Percentiles rank a stretch among this genome's conserved stretches.
phyloP scores from a whole-genome alignment of 306 rosid species.

The Abrus pulchellus region DNA sequence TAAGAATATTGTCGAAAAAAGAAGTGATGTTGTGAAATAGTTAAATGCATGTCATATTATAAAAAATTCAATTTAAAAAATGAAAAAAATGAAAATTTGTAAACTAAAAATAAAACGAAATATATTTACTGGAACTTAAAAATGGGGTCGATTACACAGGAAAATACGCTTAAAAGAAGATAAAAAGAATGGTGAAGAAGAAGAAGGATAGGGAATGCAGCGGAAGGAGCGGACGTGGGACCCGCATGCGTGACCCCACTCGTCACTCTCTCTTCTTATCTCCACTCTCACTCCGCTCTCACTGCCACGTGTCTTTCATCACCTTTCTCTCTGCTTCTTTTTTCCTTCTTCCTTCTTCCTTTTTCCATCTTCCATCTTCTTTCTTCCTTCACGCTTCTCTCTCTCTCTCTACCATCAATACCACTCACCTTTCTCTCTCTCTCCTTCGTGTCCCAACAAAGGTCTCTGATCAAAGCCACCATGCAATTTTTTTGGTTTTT shows the following conservation, averaged over 20 bases:
- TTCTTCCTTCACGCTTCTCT: neutral
- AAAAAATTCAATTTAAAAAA: too few relatives aligned
- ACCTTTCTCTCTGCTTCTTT: neutral
- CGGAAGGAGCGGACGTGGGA: constrained; percentile 51
- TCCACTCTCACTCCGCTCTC: constrained; percentile 35
- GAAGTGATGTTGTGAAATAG: too few relatives aligned
- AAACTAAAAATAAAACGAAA: too few relatives aligned
- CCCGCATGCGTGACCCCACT: constrained; percentile 45
- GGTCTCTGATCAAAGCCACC: neutral
- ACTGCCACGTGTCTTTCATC: constrained; percentile 63
- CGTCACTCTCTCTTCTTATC: constrained; percentile 48
- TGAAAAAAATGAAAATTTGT: too few relatives aligned
- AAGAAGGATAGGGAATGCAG: constrained; percentile 18
- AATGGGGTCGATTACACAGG: too few relatives aligned
- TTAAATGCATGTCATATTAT: too few relatives aligned
- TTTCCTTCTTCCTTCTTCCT: neutral
- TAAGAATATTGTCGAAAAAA: too few relatives aligned
- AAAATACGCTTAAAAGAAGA: neutral
- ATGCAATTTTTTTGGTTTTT: neutral
- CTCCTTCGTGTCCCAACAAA: neutral
- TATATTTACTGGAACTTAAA: too few relatives aligned
- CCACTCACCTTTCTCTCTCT: neutral
- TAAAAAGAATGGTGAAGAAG: neutral
- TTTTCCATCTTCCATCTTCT: neutral
- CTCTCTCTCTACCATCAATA: neutral